Conservation (phyloP, 805 yeast genomes). For the Barnettozyma salicaria region DNA sequence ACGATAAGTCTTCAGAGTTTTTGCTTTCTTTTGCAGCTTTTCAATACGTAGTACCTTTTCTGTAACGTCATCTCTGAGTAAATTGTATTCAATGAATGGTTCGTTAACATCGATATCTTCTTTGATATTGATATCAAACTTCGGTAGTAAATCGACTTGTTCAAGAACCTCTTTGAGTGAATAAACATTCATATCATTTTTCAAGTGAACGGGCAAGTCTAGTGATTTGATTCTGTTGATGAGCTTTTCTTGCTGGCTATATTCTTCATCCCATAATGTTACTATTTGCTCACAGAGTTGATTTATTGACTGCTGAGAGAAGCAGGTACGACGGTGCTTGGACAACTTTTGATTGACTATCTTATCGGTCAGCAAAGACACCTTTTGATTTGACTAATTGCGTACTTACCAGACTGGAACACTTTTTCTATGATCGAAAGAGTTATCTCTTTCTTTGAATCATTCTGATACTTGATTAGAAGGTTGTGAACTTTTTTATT, state of each 20-base stretch:
- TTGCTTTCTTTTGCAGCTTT: conserved; percentile 7
- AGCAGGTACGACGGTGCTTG: conserved; percentile 9
- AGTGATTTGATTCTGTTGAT: conserved; percentile 8
- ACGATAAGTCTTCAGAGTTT: conserved; percentile 8
- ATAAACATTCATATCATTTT: conserved; percentile 16
- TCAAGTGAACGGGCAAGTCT: conserved; percentile 15
- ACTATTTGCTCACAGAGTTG: conserved; percentile 20
- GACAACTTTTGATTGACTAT: conserved; percentile 14
- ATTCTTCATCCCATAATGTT: conserved; percentile 13
- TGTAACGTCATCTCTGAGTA: conserved; percentile 7
- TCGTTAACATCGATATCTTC: conserved; percentile 4
- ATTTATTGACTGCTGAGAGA: conserved; percentile 21
- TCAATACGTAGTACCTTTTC: conserved; percentile 10
- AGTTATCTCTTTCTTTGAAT: background rate
- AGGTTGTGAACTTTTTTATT: conserved; percentile 7
- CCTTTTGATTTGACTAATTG: conserved; percentile 3
- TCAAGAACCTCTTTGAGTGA: conserved; percentile 16
- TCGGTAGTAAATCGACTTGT: conserved; percentile 19
- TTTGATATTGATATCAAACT: conserved; percentile 1
- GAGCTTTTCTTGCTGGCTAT: conserved; percentile 2
- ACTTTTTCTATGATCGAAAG: background rate
- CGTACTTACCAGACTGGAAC: background rate
- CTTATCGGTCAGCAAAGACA: conserved; percentile 2
- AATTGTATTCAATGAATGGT: conserved; percentile 10
- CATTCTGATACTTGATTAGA: conserved; percentile 4